Base-by-base conservation (phyloP, 164 flowering plant genomes). In the Piper longum region DNA sequence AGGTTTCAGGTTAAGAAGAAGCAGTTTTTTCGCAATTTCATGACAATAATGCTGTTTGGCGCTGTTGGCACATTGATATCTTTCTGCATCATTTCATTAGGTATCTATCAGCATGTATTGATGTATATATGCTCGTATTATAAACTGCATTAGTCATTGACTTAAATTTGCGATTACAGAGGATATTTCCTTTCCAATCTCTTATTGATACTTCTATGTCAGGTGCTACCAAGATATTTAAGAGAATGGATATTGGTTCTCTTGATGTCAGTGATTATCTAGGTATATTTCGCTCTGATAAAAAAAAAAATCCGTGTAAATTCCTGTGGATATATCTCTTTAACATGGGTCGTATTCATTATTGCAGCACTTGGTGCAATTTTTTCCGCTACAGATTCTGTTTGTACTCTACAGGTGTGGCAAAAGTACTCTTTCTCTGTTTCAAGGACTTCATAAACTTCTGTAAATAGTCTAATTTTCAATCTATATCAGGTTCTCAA, bases 361-460 rank as follows among this genome's bases (percentile, higher is more conserved):
- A 43, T 57, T 77, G 61, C 78, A 87, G 95, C 95, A 45, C 75
- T 85, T 60, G 95, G 83, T 40, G 85, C 91, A 43, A 88, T 88
- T 56, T 86, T 88, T 70, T 78, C 96, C 65, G 96, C 96, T n/a
- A 85, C 96, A 19, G 96, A 88, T 75, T 88, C 96, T 70, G 96
- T 88, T 59, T 88, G 96, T 80, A 85, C 96, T 63, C 76, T 89
- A 78, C 92, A 89, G 87, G 85, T 79, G 43, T 39, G 64, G 62
- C 43, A 56, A 64, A n/a, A 19, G 52, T 48, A 12, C 14, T 9
- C 14, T 48, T 48, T 44, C 3, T 48, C 14, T 4, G 52, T 48
- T 48, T 2, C 52, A 48, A 48, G 52, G 14, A 48, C 9, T 48
- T 2, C 36, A 8, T 48, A 1, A 48, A 12, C 52, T 48, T 48